Percentiles rank a stretch among this genome's conserved stretches.
Evolutionary conservation across 345 rosid species (phyloP).

Genomic region (Hibiscus trionum): DNA sequence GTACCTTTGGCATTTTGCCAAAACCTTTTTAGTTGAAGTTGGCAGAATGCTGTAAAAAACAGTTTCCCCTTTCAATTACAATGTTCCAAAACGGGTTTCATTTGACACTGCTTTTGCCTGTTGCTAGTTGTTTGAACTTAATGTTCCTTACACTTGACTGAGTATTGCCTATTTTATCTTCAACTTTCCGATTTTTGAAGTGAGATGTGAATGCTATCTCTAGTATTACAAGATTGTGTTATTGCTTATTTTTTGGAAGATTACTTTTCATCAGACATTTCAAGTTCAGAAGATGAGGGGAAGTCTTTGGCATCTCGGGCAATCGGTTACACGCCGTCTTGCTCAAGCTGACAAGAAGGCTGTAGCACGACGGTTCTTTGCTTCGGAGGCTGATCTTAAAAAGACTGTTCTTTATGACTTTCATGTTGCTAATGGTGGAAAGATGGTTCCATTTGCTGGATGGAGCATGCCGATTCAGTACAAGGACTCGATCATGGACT

Average conservation of each 20-base stretch:
- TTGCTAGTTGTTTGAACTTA: too few species aligned
- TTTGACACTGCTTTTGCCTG: too few species aligned
- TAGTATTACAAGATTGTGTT: background rate
- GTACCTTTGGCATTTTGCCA: too few species aligned
- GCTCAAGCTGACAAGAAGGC: constrained; percentile 67
- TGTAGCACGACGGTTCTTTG: constrained; percentile 54
- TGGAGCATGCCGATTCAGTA: constrained; percentile 99
- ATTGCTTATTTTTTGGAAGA: background rate
- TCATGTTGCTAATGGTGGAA: constrained; percentile 72
- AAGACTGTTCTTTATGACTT: constrained; percentile 87
- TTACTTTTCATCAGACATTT: constrained; percentile 23
- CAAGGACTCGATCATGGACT: constrained; percentile 96
- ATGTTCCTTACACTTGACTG: background rate
- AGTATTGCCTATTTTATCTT: background rate
- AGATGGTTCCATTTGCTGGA: constrained; percentile 99
- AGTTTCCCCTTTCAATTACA: background rate
- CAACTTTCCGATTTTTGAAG: background rate
- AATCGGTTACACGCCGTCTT: constrained; percentile 73
- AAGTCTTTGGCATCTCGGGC: constrained; percentile 96
- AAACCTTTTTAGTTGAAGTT: background rate
- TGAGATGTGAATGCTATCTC: background rate
- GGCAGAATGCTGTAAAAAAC: background rate
- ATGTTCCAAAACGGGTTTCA: too few species aligned
- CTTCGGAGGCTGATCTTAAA: constrained; percentile 75
- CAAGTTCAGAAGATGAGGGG: constrained; percentile 66